phyloP scores from a whole-genome alignment of 495 filamentous ascomycete genomes.

The Podospora pseudoanserina region DNA sequence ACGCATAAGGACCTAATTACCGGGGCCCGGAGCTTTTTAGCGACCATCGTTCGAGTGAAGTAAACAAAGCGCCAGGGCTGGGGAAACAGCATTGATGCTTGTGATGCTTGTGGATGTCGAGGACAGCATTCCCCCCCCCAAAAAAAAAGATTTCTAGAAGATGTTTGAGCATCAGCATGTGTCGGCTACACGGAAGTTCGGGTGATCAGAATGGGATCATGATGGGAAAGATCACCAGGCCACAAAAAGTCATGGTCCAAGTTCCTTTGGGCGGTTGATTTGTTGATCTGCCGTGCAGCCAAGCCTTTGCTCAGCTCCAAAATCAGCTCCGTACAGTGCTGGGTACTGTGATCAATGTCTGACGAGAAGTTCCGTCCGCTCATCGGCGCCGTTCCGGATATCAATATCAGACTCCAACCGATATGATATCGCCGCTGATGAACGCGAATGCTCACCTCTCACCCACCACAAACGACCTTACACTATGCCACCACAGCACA shows the following conservation, averaged over 20 bases:
- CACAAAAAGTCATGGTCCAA: slow-evolving; percentile 5
- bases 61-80: slow-evolving; percentile 17
- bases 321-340: slow-evolving; percentile 16
- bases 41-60: slow-evolving; percentile 6
- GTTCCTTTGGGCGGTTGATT: slow-evolving; percentile 9
- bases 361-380: not conserved
- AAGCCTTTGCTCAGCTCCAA: slow-evolving; percentile 12
- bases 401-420: not conserved
- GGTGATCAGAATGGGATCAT: not conserved
- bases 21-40: slow-evolving; percentile 10
- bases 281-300: slow-evolving; percentile 23
- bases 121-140: not conserved
- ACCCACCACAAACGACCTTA: not conserved
- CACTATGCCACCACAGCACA: not conserved
- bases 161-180: not conserved
- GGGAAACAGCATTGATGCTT: slow-evolving; percentile 7
- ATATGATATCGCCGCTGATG: not conserved
- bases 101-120: not conserved
- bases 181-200: not conserved
- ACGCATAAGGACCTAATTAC: slow-evolving; percentile 21
- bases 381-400: not conserved
- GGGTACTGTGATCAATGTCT: not conserved
- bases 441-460: not conserved
- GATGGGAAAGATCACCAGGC: slow-evolving; percentile 15
- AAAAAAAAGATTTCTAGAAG: not conserved